Evolutionary conservation across 805 yeast species (phyloP), one percentile per base, ranked within the genome.

Genomic region (Metschnikowia henanensis): DNA sequence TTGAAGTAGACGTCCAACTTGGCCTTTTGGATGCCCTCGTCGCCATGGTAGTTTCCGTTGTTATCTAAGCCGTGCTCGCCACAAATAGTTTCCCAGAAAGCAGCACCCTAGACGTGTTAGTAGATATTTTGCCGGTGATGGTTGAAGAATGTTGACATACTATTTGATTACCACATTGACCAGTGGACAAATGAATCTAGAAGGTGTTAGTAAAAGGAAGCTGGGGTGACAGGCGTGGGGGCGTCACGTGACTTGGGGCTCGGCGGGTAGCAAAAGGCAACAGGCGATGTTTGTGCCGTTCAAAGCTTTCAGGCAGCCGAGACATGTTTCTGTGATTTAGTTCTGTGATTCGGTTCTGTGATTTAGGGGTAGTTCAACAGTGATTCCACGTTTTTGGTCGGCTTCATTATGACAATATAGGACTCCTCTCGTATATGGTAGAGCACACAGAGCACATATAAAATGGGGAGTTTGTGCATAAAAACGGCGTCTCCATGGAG

Each of bases 161-260:
- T 57, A 91, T 89, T 75, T 91, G 98, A 80, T 91, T 91, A 82
- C 97, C 97, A 81, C 97, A 90, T 76, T 91, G 98, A 70, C 98
- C 98, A 46, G 96, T 85, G 47, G 97, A 91, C 69, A 91, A 80
- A 72, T 91, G 97, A 69, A 91, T 88, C 94, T 84, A 67, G 34
- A 49, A 3, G 30, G 16, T 3, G 52, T 50, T 47, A 50, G 56
- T 49, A 52, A 16, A 31, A 13, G 16, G 17, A 17, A n/a, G 4
- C 13, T 8, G 6, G 8, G 21, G 15, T 13, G 18, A 7, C 10
- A n/a, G n/a, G n/a, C n/a, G n/a, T n/a, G n/a, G n/a, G 22, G 13
- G 28, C 16, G 37, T 20, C 10, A 4, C 25, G 15, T 36, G 23
- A 8, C 18, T 6, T 13, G 25, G 15, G 12, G 3, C 16, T 20